These are phyloP conservation scores for Plasmodium relictum DNA, from an alignment of 169 alveolate genomes.

Conservation along the genomic window DNA sequence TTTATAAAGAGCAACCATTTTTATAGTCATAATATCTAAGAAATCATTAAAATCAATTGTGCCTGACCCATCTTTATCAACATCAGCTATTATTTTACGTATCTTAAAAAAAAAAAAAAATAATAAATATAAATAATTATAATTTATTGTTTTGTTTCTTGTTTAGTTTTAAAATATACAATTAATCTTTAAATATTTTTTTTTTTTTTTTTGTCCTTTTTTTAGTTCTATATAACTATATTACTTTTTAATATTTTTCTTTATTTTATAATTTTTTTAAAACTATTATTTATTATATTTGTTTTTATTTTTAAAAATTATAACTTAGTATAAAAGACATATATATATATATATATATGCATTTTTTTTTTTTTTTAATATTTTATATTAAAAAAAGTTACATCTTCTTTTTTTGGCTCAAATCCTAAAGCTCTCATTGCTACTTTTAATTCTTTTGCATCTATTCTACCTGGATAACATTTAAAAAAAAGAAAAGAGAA, in stretches of 20 bases:
- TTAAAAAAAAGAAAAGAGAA: not conserved
- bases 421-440: constrained; percentile 99
- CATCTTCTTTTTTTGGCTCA: constrained; percentile 98
- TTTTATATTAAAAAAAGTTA: constrained; percentile 24
- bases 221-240: not conserved
- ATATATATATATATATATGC: not conserved
- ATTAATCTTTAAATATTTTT: not conserved
- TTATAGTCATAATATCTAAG: constrained; percentile 85
- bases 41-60: constrained; percentile 90
- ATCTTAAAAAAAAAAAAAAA: constrained; percentile 81
- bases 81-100: constrained; percentile 93
- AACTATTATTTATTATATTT: not conserved
- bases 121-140: too few relatives aligned
- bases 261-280: constrained; percentile 1
- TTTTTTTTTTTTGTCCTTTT: constrained; percentile 3
- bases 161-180: too few relatives aligned
- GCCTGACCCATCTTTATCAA: constrained; percentile 94
- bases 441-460: constrained; percentile 97
- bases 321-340: not conserved
- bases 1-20: constrained; percentile 78
- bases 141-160: too few relatives aligned
- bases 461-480: constrained; percentile 89
- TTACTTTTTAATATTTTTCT: not conserved
- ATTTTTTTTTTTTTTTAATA: constrained; percentile 5
- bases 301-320: not conserved